These are phyloP conservation scores for Cryptosporidium xiaoi DNA, from an alignment of 169 alveolate genomes.

Conservation along the genomic window DNA sequence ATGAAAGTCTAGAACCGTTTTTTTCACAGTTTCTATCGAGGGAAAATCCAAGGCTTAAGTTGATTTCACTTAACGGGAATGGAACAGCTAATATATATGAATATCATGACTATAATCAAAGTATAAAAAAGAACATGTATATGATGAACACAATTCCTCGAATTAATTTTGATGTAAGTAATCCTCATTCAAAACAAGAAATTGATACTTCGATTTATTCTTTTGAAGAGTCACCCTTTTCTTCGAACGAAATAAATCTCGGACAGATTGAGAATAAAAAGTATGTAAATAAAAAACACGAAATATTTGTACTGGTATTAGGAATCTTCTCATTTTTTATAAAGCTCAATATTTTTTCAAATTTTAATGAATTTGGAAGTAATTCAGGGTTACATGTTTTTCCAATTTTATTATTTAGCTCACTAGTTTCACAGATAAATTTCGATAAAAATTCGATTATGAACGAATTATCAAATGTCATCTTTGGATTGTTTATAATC, in stretches of 20 bases:
- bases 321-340: slow-evolving; percentile 15
- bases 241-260: too few species aligned
- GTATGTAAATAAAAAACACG: not conserved
- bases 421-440: not conserved
- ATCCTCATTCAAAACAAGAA: not conserved
- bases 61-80: not conserved
- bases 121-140: not conserved
- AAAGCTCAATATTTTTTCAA: slow-evolving; percentile 1
- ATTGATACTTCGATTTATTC: not conserved
- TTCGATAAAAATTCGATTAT: not conserved
- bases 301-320: not conserved
- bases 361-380: not conserved
- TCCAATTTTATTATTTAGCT: not conserved
- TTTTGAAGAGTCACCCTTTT: too few species aligned
- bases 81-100: not conserved
- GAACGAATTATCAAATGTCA: not conserved
- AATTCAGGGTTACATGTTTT: not conserved
- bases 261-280: not conserved
- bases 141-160: not conserved
- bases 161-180: too few species aligned
- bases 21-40: slow-evolving; percentile 1
- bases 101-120: not conserved
- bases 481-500: slow-evolving; percentile 9
- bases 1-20: slow-evolving; percentile 8
- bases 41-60: not conserved